Percentiles rank a stretch among this genome's conserved stretches.
These are phyloP conservation scores for Talaromyces liani DNA, from an alignment of 495 filamentous ascomycete genomes.

Conservation along the genomic window DNA sequence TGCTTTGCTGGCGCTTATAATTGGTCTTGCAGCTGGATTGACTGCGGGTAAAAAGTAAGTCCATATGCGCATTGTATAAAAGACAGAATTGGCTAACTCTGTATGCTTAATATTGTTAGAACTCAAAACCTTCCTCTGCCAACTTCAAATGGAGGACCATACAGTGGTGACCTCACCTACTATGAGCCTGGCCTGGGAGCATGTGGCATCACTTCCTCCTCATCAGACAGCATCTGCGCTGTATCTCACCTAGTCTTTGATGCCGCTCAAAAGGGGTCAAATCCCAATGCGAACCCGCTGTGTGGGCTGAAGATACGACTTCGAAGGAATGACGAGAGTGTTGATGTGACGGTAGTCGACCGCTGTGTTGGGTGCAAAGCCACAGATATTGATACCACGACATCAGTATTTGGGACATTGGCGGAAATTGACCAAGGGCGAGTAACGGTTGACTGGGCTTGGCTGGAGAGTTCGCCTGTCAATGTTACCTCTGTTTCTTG, in stretches of 20 bases:
- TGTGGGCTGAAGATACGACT: constrained; percentile 60
- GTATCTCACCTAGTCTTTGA: constrained; percentile 64
- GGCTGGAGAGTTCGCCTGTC: constrained; percentile 39
- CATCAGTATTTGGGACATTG: constrained; percentile 51
- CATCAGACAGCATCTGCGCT: constrained; percentile 53
- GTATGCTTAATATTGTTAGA: constrained; percentile 7
- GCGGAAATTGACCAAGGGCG: constrained; percentile 49
- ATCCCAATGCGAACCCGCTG: constrained; percentile 64
- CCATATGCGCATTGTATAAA: neutral
- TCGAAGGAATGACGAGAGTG: constrained; percentile 40
- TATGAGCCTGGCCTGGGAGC: constrained; percentile 62
- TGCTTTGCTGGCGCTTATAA: constrained; percentile 40
- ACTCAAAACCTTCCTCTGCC: constrained; percentile 48
- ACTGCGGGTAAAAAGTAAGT: constrained; percentile 19
- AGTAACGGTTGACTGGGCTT: constrained; percentile 60
- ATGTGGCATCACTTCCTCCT: constrained; percentile 52
- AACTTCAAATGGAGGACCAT: constrained; percentile 35
- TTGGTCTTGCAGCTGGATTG: constrained; percentile 49
- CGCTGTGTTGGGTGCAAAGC: constrained; percentile 59
- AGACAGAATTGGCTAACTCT: neutral
- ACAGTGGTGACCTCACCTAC: constrained; percentile 65
- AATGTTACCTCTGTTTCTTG: constrained; percentile 1
- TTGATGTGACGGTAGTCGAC: constrained; percentile 69
- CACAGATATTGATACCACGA: constrained; percentile 61
- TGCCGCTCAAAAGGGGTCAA: constrained; percentile 40